Percentiles rank a stretch among this genome's conserved stretches.
phyloP scores from a whole-genome alignment of 768 basidiomycete genomes.

The Serpula lacrymans region DNA sequence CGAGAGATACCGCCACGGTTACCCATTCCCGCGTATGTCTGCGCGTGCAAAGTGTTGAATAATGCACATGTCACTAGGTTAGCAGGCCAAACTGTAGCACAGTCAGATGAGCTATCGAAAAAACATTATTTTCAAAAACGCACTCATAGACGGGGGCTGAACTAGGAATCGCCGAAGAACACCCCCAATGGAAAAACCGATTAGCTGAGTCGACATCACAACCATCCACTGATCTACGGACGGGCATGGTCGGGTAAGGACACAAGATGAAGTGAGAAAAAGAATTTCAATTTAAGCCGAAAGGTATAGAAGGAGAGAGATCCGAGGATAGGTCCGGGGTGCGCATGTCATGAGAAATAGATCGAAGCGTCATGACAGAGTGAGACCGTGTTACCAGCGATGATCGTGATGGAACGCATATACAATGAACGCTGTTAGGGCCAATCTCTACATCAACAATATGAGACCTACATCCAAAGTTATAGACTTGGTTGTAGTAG shows the following conservation, averaged over 20 bases:
- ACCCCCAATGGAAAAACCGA: constrained; percentile 58
- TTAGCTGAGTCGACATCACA: constrained; percentile 69
- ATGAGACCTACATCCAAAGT: constrained; percentile 41
- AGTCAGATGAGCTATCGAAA: not conserved
- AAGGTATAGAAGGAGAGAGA: too few relatives aligned
- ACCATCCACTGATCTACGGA: constrained; percentile 59
- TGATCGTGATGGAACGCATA: too few relatives aligned
- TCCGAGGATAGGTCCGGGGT: too few relatives aligned
- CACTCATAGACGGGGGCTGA: constrained; percentile 62
- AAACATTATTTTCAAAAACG: constrained; percentile 15
- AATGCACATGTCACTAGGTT: constrained; percentile 67
- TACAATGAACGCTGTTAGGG: too few relatives aligned
- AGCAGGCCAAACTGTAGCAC: constrained; percentile 65
- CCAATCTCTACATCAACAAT: too few relatives aligned
- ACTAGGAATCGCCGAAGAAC: constrained; percentile 61
- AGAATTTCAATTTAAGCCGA: not conserved
- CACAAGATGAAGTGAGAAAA: constrained; percentile 18
- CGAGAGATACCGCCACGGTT: constrained; percentile 46
- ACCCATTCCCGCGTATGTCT: constrained; percentile 42
- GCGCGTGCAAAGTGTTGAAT: constrained; percentile 72
- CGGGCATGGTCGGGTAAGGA: too few relatives aligned
- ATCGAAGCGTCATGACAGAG: too few relatives aligned
- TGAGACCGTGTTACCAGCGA: too few relatives aligned
- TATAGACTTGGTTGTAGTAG: constrained; percentile 57
- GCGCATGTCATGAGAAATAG: too few relatives aligned